These are phyloP conservation scores for Actinomortierella wolfii DNA, from an alignment of 371 early-diverging fungal species.

Conservation along the genomic window DNA sequence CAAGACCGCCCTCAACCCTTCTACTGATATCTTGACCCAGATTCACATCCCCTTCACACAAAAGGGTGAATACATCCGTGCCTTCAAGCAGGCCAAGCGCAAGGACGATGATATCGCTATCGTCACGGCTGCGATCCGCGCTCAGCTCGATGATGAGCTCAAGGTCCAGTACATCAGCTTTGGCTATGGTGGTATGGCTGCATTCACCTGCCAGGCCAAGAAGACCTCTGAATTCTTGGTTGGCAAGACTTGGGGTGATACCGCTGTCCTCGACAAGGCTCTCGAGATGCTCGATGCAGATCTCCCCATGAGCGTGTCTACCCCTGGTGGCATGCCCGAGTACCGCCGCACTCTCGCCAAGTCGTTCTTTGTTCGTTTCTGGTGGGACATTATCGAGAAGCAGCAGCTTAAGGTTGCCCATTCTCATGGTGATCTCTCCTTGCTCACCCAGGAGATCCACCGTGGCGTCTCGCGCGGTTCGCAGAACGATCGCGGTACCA, in stretches of 20 bases:
- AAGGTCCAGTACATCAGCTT: slow-evolving; percentile 57
- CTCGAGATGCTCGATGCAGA: slow-evolving; percentile 53
- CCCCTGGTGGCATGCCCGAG: slow-evolving; percentile 81
- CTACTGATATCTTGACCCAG: slow-evolving; percentile 62
- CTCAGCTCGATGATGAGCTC: slow-evolving; percentile 50
- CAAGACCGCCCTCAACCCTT: slow-evolving; percentile 63
- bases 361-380: slow-evolving; percentile 74
- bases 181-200: slow-evolving; percentile 79
- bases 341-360: slow-evolving; percentile 70
- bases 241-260: slow-evolving; percentile 58
- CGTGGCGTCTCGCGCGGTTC: slow-evolving; percentile 50
- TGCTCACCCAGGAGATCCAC: slow-evolving; percentile 49
- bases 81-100: slow-evolving; percentile 83
- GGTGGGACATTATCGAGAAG: slow-evolving; percentile 53
- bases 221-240: slow-evolving; percentile 40
- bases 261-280: slow-evolving; percentile 47
- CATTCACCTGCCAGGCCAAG: slow-evolving; percentile 59
- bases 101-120: slow-evolving; percentile 84
- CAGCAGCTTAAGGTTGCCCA: slow-evolving; percentile 30
- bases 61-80: slow-evolving; percentile 58
- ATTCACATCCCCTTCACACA: slow-evolving; percentile 63
- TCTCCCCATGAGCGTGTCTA: slow-evolving; percentile 58
- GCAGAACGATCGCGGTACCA: slow-evolving; percentile 49
- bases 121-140: slow-evolving; percentile 70
- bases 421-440: slow-evolving; percentile 35